These are phyloP conservation scores for Irpex rosettiformis DNA, from an alignment of 1,284 basidiomycete genomes.

Conservation along the genomic window DNA sequence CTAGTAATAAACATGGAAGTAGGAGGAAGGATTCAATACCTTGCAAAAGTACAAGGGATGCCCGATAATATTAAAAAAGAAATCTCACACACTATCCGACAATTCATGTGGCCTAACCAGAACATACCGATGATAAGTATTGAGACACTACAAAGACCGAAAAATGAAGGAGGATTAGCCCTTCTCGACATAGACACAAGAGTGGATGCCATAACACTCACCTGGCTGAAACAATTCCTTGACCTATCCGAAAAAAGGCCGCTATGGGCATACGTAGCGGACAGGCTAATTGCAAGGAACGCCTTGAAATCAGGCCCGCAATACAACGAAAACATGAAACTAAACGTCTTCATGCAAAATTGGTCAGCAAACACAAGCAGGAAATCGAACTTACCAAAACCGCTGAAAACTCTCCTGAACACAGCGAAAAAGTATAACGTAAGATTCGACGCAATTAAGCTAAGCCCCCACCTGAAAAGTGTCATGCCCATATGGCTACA, in stretches of 20 bases:
- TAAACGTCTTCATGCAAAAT: constrained; percentile 17
- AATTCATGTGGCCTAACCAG: constrained; percentile 23
- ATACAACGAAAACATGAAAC: not conserved
- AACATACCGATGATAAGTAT: constrained; percentile 4
- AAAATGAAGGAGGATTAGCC: constrained; percentile 19
- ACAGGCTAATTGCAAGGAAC: constrained; percentile 12
- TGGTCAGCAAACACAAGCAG: constrained; percentile 12
- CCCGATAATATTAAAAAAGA: constrained; percentile 12
- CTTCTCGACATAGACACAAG: constrained; percentile 21
- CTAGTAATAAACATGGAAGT: constrained; percentile 22
- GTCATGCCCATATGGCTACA: not conserved
- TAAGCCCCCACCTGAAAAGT: not conserved
- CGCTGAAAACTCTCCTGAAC: constrained; percentile 9
- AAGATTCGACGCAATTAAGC: constrained; percentile 9
- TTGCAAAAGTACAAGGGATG: constrained; percentile 25
- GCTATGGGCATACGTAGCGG: constrained; percentile 22
- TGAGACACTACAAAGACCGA: constrained; percentile 5
- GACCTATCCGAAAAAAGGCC: constrained; percentile 13
- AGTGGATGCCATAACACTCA: constrained; percentile 26
- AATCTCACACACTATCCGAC: constrained; percentile 6
- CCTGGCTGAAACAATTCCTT: constrained; percentile 23
- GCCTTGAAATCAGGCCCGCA: not conserved
- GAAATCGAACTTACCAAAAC: not conserved
- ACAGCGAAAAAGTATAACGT: constrained; percentile 11
- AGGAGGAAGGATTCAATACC: constrained; percentile 24